These are phyloP conservation scores for Colletotrichum caudatum DNA, from an alignment of 2,329 filamentous ascomycete genomes.

Conservation along the genomic window DNA sequence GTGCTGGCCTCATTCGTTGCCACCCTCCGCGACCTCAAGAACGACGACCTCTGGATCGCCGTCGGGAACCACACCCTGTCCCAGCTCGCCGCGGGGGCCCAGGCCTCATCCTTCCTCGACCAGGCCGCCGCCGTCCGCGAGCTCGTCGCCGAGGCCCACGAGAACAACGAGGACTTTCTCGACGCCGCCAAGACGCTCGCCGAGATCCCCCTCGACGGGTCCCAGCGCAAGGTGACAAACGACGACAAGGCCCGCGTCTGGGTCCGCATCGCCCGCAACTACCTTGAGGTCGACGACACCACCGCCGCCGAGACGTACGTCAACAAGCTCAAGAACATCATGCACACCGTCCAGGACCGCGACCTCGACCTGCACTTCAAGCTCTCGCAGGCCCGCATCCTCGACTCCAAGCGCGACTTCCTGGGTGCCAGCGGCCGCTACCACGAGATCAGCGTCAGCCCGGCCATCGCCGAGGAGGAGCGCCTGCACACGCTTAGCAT, in stretches of 20 bases:
- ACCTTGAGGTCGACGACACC: slow-evolving; percentile 93
- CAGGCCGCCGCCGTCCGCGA: slow-evolving; percentile 84
- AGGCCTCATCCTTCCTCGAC: slow-evolving; percentile 78
- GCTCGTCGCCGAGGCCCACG: slow-evolving; percentile 85
- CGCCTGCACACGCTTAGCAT: slow-evolving; percentile 85
- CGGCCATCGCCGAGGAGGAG: slow-evolving; percentile 86
- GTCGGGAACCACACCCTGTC: slow-evolving; percentile 81
- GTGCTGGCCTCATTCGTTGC: slow-evolving; percentile 76
- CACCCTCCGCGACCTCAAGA: slow-evolving; percentile 70
- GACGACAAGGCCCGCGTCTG: slow-evolving; percentile 87
- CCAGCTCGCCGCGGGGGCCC: slow-evolving; percentile 66
- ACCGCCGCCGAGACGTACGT: slow-evolving; percentile 86
- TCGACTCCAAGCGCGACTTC: slow-evolving; percentile 91
- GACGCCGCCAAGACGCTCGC: slow-evolving; percentile 82
- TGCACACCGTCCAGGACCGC: slow-evolving; percentile 80
- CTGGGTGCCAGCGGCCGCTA: slow-evolving; percentile 89
- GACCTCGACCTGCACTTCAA: slow-evolving; percentile 86
- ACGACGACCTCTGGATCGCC: slow-evolving; percentile 76
- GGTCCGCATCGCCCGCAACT: slow-evolving; percentile 94
- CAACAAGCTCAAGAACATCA: slow-evolving; percentile 95
- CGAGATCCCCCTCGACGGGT: slow-evolving; percentile 88
- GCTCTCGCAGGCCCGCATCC: slow-evolving; percentile 91
- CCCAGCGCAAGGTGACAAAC: slow-evolving; percentile 85
- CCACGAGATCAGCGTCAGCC: slow-evolving; percentile 84
- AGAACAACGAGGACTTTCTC: slow-evolving; percentile 83